Evolutionary conservation across 179 eudicot genomes (phyloP), one percentile per base, ranked within the genome.

Genomic region (Silene noctiflora): DNA sequence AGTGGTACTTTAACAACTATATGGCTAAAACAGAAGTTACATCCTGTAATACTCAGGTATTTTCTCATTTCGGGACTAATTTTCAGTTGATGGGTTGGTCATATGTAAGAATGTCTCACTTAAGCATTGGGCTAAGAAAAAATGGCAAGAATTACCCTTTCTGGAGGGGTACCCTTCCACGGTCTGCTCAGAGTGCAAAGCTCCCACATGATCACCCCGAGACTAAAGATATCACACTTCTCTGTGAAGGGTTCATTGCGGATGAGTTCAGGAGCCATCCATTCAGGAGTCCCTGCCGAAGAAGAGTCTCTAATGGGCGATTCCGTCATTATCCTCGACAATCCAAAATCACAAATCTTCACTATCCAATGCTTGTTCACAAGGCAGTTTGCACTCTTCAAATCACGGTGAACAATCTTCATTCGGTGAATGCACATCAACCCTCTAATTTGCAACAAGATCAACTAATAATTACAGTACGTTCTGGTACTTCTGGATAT

Each of bases 191-290:
- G 87, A 66, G 97, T 95, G 86, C 90, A 93, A 12, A 95, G 90
- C 85, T 95, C 99, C 99, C 97, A 95, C 92, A 95, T 95, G 66
- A 95, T 93, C 22, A 95, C 97, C 39, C 70, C 99, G 17, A 95
- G 90, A 86, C 99, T 95, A 77, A 95, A 95, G 79, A 95, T 93
- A 73, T 95, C 97, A 77, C 97, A 93, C 83, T 95, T 95, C 70
- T 93, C 95, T 0, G 96, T 86, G 85, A 91, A 95, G 76, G 97
- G 89, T 82, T 93, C 97, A 39, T 89, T 91, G 55, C 97, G 95
- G 33, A 95, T 88, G 42, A 95, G 97, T 84, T 94, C 97, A 42
- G 97, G 98, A 75, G 98, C 98, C 98, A 94, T 94, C 98, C 98
- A 94, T 80, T 94, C 98, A 24, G 98, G 97, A 82, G 98, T 94